phyloP scores from a whole-genome alignment of 371 early-diverging fungal genomes.

The Mucor piriformis region DNA sequence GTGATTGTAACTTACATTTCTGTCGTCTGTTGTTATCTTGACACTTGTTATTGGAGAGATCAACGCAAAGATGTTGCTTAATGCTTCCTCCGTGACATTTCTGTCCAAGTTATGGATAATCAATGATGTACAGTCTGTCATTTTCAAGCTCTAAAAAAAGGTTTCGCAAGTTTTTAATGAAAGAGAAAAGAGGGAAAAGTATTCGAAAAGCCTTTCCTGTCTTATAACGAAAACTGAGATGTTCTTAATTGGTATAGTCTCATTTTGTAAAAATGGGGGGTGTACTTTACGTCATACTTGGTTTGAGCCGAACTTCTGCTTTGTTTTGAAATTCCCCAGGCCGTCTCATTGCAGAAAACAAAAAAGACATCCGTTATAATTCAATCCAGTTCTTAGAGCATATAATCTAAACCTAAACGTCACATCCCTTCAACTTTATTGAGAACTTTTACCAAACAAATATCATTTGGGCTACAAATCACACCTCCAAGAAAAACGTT shows the following conservation, averaged over 20 bases:
- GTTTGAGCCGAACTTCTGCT: too few species aligned
- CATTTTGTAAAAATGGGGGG: not conserved
- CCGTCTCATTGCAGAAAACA: too few species aligned
- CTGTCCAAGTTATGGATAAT: slow-evolving; percentile 17
- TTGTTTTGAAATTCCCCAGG: too few species aligned
- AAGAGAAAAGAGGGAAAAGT: not conserved
- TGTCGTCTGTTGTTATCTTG: slow-evolving; percentile 8
- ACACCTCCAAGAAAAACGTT: too few species aligned
- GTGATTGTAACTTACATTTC: slow-evolving; percentile 17
- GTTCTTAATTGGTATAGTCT: slow-evolving; percentile 6
- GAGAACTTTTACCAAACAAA: too few species aligned
- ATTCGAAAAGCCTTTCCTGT: not conserved
- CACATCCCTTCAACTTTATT: too few species aligned
- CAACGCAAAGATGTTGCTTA: slow-evolving; percentile 13
- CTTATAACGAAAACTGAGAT: not conserved
- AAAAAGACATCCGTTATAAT: too few species aligned
- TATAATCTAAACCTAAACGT: too few species aligned
- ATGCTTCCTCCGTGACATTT: slow-evolving; percentile 17
- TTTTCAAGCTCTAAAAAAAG: slow-evolving; percentile 1
- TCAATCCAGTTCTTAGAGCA: too few species aligned
- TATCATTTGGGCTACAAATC: too few species aligned
- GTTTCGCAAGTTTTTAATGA: not conserved
- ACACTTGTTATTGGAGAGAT: slow-evolving; percentile 15
- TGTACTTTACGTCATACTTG: too few species aligned
- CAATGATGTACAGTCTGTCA: slow-evolving; percentile 19